Evolutionary conservation across 192 early-diverging fungal species (phyloP), one percentile per base, ranked within the genome.

Genomic region (Linnemannia elongata): DNA sequence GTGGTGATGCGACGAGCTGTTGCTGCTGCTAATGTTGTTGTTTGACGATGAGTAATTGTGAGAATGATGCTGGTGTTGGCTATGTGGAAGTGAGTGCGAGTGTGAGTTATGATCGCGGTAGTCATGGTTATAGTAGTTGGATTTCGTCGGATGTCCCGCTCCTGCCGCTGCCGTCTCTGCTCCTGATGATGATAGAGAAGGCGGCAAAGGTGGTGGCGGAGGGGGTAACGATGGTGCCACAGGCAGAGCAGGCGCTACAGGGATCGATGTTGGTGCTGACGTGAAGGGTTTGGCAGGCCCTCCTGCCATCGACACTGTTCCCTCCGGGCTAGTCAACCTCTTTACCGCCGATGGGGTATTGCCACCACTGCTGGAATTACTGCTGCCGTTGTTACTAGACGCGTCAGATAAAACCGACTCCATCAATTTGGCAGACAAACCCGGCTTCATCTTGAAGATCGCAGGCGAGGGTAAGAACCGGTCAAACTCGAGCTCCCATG

Each of bases 401-500:
- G 27, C 54, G 44, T 38, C 72, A 49, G 44, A 35, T 15, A 44
- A 71, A 22, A 71, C 38, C 24, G 69, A n/a, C 38, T 41, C 39
- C 24, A 20, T 71, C 20, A 71, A 41, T 35, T 42, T 71, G 60
- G 30, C 60, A 12, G 60, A 35, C 12, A 66, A 30, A 4, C 60
- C 60, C 4, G 75, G 7, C 57, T 80, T 85, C 20, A 68, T 49
- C 57, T 76, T 76, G 44, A 77, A 60, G 17, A 79, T 75, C 24
- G 79, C 75, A 33, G 72, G 69, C 22, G 80, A 74, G 52, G 80
- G 79, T 69, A 81, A 36, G 71, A 77, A 81, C 22, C 79, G 76
- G 68, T 83, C 83, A 81, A 82, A 83, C 52, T 82, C 83, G 33
- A 82, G 69, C 4, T 20, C 41, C 88, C 88, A 89, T 0, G 84